Base-by-base conservation (phyloP, 352 stramenopile species). In the Nannochloropsis limnetica region DNA sequence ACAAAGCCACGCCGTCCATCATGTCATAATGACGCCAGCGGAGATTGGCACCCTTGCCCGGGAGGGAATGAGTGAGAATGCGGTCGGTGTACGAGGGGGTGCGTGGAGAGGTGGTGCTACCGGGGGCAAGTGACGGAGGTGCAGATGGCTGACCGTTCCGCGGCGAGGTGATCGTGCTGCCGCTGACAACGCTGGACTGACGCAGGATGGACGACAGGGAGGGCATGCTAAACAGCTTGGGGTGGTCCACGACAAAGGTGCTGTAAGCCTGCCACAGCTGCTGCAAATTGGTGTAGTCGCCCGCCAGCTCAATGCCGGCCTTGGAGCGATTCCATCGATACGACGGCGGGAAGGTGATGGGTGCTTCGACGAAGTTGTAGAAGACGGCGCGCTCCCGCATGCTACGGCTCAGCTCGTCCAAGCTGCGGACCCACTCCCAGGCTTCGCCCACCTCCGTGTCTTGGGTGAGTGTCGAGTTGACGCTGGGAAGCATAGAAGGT, bases 21-120 rank as follows among this genome's bases (percentile, higher is more conserved):
- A 74, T 74, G 25, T 74, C 61, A 22, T 74, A 74, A 27, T 74
- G 61, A 29, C 61, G 61, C 61, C 61, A 74, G n/a, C 61, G 61
- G 25, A 74, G 61, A 74, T 74, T 74, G 22, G 61, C 61, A 29
- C 61, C 61, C 11, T 74, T 74, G 22, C 61, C 61, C n/a, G 61
- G 61, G n/a, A 74, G n/a, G 25, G 61, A 74, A 29, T 74, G 61
- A 74, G 61, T 74, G 4, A 74, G 61, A 29, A 74, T 74, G n/a
- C 61, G 61, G 11, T 74, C 61, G 20, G 61, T 74, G 61, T 74
- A 74, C 3, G 61, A 74, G 11, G 61, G 61, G n/a, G 61, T 74
- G 11, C 61, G 61, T 74, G 25, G n/a, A 29, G 61, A 74, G 25
- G 25, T 29, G 25, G n/a, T 29, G n/a, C 25, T 74, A 8, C 61